Conservation (phyloP, 208 protist genomes). For the Trypanosoma rangeli region DNA sequence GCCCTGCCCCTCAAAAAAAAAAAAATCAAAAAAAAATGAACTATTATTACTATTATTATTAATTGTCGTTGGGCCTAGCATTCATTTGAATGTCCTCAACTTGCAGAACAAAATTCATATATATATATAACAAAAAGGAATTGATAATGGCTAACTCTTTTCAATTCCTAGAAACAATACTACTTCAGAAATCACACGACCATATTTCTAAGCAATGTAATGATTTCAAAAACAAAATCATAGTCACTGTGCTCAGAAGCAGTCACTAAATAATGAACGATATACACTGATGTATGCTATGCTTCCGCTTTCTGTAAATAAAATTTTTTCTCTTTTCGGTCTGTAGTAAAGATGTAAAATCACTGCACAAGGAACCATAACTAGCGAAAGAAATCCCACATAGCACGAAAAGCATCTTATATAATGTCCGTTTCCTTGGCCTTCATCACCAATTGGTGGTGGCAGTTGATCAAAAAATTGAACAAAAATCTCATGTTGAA, state of each 20-base stretch:
- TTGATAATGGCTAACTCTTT: too few relatives aligned
- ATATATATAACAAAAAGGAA: too few relatives aligned
- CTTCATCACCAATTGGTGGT: neutral
- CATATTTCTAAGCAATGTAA: too few relatives aligned
- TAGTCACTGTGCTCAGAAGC: neutral
- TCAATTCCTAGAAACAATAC: too few relatives aligned
- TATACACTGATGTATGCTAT: neutral
- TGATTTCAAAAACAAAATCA: neutral
- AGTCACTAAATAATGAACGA: neutral
- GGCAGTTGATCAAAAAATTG: slow-evolving; percentile 1
- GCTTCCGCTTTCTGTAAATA: neutral
- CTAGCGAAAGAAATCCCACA: neutral
- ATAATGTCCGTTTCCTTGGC: neutral
- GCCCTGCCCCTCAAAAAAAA: too few relatives aligned
- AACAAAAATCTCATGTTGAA: slow-evolving; percentile 5
- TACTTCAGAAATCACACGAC: too few relatives aligned
- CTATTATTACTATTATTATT: slow-evolving; percentile 3
- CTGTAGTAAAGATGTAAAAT: neutral
- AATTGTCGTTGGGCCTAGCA: too few relatives aligned
- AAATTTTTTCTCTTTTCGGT: neutral
- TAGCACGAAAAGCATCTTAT: neutral
- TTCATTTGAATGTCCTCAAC: too few relatives aligned
- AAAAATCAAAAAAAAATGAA: slow-evolving; percentile 13
- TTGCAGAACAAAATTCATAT: too few relatives aligned
- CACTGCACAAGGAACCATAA: neutral